Evolutionary conservation across 164 flowering plant genomes (phyloP).

Genomic region (Buxus sempervirens): DNA sequence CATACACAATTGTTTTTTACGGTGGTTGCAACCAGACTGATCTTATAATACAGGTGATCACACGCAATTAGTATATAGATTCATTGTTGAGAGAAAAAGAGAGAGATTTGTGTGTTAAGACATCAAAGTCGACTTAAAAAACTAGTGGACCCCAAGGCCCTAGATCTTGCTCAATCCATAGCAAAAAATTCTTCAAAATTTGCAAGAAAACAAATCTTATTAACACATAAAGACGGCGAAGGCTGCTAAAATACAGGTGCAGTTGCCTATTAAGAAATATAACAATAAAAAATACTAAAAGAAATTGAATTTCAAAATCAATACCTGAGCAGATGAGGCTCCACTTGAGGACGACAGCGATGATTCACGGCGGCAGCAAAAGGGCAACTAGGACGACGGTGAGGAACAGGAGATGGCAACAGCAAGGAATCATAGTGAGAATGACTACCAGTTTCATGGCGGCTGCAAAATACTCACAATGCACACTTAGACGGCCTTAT

Average conservation of each 20-base stretch:
- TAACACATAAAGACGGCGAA: constrained; percentile 16
- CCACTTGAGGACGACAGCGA: constrained; percentile 53
- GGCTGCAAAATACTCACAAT: too few relatives aligned
- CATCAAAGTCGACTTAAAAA: constrained; percentile 46
- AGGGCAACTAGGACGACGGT: too few relatives aligned
- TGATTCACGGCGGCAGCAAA: too few relatives aligned
- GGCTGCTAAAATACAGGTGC: constrained; percentile 25
- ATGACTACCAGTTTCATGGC: too few relatives aligned
- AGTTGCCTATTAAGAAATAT: not conserved
- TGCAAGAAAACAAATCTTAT: constrained; percentile 25
- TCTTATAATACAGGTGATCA: not conserved
- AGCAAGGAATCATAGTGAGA: too few relatives aligned
- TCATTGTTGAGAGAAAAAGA: not conserved
- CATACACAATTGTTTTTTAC: not conserved
- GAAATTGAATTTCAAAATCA: too few relatives aligned
- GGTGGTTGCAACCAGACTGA: not conserved
- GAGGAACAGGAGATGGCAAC: too few relatives aligned
- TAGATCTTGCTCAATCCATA: constrained; percentile 70
- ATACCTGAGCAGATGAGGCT: constrained; percentile 67
- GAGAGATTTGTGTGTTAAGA: too few relatives aligned
- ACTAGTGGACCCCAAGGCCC: constrained; percentile 94
- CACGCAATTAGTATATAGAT: not conserved
- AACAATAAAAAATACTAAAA: not conserved
- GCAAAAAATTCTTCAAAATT: constrained; percentile 73
- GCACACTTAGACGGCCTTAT: too few relatives aligned